A percentile compares a stretch with the other conserved stretches of the same genome.
Evolutionary conservation across 192 early-diverging fungal genomes (phyloP).

Genomic region (Umbelopsis ramanniana): DNA sequence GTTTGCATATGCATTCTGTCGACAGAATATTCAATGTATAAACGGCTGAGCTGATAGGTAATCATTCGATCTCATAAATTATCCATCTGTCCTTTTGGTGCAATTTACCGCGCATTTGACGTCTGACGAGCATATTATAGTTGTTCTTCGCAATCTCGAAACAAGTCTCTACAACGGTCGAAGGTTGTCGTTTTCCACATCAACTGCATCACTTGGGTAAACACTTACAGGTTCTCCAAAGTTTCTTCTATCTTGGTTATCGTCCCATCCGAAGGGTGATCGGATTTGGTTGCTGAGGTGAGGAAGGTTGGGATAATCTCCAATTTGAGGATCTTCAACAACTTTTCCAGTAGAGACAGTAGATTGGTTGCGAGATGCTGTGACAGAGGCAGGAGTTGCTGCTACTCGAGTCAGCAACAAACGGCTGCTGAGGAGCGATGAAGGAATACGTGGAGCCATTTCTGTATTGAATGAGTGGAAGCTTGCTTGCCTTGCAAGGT

Average conservation of each 20-base stretch:
- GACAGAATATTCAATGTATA: too few species aligned
- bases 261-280: slow-evolving; percentile 69
- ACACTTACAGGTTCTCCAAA: slow-evolving; percentile 68
- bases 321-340: slow-evolving; percentile 69
- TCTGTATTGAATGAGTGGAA: slow-evolving; percentile 4
- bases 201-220: neutral
- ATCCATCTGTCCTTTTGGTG: too few species aligned
- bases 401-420: slow-evolving; percentile 32
- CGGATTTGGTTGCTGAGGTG: slow-evolving; percentile 63
- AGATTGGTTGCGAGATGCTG: slow-evolving; percentile 34
- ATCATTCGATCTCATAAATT: too few species aligned
- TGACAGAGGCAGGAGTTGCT: slow-evolving; percentile 27
- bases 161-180: too few species aligned
- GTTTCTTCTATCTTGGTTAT: slow-evolving; percentile 76
- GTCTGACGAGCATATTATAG: neutral
- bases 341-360: slow-evolving; percentile 34
- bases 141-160: too few species aligned
- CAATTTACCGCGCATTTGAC: too few species aligned
- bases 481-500: neutral
- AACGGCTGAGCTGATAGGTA: too few species aligned
- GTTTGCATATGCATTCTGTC: neutral
- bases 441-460: slow-evolving; percentile 19
- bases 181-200: neutral
- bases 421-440: slow-evolving; percentile 21
- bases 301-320: slow-evolving; percentile 76